Evolutionary conservation across 805 yeast species (phyloP).

Genomic region (Cyberlindnera suaveolens): DNA sequence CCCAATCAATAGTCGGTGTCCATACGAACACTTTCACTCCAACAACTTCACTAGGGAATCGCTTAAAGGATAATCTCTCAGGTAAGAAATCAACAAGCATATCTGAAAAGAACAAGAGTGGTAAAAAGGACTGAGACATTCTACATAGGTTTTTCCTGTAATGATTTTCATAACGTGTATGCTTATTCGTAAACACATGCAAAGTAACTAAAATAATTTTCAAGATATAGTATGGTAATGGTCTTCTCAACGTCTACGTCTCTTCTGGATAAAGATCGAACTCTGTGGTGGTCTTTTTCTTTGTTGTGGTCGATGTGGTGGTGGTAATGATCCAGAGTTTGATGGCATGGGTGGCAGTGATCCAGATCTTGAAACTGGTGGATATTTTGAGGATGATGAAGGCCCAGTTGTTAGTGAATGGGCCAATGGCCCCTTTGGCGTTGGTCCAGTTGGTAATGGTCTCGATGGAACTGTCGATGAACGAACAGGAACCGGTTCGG

Average conservation of each 20-base stretch:
- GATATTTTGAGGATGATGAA: not conserved
- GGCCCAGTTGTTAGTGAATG: not conserved
- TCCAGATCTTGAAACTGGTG: slow-evolving; percentile 13
- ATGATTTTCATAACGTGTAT: no score
- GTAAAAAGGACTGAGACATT: slow-evolving; percentile 6
- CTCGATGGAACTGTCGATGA: not conserved
- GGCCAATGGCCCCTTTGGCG: not conserved
- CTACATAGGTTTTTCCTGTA: no score
- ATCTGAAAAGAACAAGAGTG: slow-evolving; percentile 1
- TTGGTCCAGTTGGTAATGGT: not conserved
- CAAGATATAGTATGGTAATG: not conserved
- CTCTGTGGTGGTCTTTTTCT: slow-evolving; percentile 7
- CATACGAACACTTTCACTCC: not conserved
- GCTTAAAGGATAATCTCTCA: slow-evolving; percentile 10
- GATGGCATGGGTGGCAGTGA: slow-evolving; percentile 9
- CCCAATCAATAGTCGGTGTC: not conserved
- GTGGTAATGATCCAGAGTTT: slow-evolving; percentile 3
- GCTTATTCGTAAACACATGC: no score
- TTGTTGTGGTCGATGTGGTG: slow-evolving; percentile 1
- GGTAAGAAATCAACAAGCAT: not conserved
- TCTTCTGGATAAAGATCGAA: slow-evolving; percentile 8
- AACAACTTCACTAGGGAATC: slow-evolving; percentile 4
- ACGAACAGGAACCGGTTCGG: not conserved
- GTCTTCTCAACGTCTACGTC: slow-evolving; percentile 1
- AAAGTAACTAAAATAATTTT: not conserved